Evolutionary conservation across 2,329 filamentous ascomycete genomes (phyloP), one percentile per base, ranked within the genome.

Genomic region (Fusarium fujikuroi): DNA sequence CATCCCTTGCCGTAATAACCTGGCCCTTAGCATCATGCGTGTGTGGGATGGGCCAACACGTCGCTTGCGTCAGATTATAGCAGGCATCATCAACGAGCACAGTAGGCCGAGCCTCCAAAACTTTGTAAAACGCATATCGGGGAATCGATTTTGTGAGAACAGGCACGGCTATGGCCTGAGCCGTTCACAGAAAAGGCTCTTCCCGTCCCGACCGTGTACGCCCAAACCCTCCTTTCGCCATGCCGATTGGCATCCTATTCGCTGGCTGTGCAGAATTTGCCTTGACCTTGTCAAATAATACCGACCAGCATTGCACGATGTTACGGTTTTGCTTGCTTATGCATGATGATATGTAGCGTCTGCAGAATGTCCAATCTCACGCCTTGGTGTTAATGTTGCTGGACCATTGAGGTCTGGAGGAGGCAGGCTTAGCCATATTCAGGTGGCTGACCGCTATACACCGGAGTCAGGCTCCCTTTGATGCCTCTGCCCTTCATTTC

Each of bases 101-200:
- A 72, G 57, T 60, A 43, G 58, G 60, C 44, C 53, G 58, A 54
- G 54, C 47, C 44, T 39, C 39, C 60, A 71, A 63, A 56, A 30
- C 46, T 68, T 60, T 49, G 61, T 50, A 53, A 56, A 63, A 42
- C 42, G 60, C 53, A 47, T 59, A 56, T 67, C 70, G 56, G 66
- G 54, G 61, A 58, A 53, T 60, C 46, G 23, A 50, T 43, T 58
- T 42, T 19, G 43, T 28, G 63, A 36, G 37, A 68, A 73, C 42
- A 68, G 70, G 67, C 58, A 73, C 68, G 53, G 70, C 60, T 67
- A 74, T 75, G 73, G 59, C 59, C 73, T 70, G 63, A 68, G 63
- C 75, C 72, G 72, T 66, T 77, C 76, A 72, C 73, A 75, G 58
- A 77, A 75, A 80, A 81, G 79, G 79, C 77, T 80, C 79, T 72